Conservation (phyloP, 2,329 filamentous ascomycete species). For the Penicillium expansum region DNA sequence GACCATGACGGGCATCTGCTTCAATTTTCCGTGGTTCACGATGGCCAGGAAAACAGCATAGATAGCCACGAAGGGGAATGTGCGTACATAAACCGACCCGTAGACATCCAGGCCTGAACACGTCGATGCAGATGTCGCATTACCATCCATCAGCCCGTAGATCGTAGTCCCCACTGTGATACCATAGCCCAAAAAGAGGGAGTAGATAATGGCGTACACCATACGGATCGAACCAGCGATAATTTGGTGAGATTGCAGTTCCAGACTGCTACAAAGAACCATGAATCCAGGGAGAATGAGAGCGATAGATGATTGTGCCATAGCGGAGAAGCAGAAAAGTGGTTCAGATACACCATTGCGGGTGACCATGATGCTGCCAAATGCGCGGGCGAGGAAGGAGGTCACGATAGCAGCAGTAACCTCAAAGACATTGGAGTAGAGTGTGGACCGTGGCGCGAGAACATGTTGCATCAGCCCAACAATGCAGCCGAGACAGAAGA, state of each 20-base stretch:
- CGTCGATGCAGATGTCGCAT: constrained; percentile 51
- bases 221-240: constrained; percentile 73
- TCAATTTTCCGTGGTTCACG: constrained; percentile 80
- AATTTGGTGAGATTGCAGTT: constrained; percentile 67
- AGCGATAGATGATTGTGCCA: constrained; percentile 71
- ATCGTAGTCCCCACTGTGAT: constrained; percentile 66
- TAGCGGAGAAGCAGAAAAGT: constrained; percentile 69
- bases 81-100: constrained; percentile 43
- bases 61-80: constrained; percentile 70
- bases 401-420: constrained; percentile 64
- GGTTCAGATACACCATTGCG: constrained; percentile 39
- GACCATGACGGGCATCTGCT: constrained; percentile 75
- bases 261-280: constrained; percentile 61
- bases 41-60: constrained; percentile 75
- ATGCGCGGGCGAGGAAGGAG: constrained; percentile 66
- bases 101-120: constrained; percentile 55
- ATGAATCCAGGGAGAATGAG: constrained; percentile 70
- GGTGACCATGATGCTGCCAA: constrained; percentile 60
- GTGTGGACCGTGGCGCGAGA: constrained; percentile 69
- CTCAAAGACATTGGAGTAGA: constrained; percentile 66
- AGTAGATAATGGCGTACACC: constrained; percentile 73
- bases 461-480: constrained; percentile 74
- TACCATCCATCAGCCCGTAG: constrained; percentile 59
- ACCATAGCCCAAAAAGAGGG: constrained; percentile 69
- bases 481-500: constrained; percentile 72